These are phyloP conservation scores for Trichosanthes truncata DNA, from an alignment of 306 rosid genomes.

Conservation along the genomic window DNA sequence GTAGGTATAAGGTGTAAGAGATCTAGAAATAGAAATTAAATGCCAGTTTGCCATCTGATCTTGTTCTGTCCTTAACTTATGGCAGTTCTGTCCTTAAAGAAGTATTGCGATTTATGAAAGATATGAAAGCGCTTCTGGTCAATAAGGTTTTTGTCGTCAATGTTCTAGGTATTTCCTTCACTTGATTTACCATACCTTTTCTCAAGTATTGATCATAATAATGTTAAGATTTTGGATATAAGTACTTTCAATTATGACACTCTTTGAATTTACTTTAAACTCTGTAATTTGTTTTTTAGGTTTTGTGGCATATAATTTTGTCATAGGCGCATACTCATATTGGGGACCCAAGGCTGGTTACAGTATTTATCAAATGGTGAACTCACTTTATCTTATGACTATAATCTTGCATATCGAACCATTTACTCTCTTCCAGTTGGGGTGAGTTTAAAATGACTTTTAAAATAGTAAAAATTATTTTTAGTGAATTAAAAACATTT, in stretches of 20 bases:
- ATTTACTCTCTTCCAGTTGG: background rate
- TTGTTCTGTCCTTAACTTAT: background rate
- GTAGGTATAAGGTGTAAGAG: background rate
- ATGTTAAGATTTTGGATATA: background rate
- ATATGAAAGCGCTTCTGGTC: constrained; percentile 53
- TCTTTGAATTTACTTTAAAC: constrained; percentile 2
- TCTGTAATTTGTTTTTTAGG: constrained; percentile 27
- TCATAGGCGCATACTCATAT: constrained; percentile 77
- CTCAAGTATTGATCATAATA: background rate
- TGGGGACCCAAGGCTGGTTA: constrained; percentile 94
- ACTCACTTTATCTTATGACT: constrained; percentile 8
- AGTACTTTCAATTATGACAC: background rate
- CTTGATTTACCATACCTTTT: constrained; percentile 6
- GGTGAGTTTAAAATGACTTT: background rate
- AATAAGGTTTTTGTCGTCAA: constrained; percentile 57
- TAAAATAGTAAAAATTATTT: background rate
- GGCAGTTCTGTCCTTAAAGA: constrained; percentile 12
- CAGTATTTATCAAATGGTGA: constrained; percentile 68
- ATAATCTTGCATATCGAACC: background rate
- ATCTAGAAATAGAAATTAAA: background rate
- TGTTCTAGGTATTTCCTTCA: constrained; percentile 52
- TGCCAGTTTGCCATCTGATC: background rate
- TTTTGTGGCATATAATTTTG: constrained; percentile 63
- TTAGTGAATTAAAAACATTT: background rate
- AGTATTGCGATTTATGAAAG: constrained; percentile 37